phyloP scores from a whole-genome alignment of 2,329 filamentous ascomycete genomes.

The Magnaporthiopsis incrustans region DNA sequence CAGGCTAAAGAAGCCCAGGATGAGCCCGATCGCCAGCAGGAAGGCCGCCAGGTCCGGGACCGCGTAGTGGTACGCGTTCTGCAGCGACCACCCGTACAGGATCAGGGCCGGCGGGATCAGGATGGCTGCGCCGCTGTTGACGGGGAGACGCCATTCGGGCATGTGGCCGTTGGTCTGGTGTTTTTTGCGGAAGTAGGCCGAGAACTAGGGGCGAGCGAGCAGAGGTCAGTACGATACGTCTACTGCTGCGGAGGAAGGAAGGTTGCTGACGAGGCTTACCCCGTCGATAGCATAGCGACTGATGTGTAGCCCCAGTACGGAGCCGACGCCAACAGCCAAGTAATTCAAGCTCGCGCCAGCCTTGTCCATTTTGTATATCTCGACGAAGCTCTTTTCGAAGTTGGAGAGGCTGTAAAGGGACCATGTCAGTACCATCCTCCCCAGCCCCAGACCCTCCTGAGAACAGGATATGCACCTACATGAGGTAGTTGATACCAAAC shows the following conservation, averaged over 20 bases:
- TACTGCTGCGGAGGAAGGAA: too few species aligned
- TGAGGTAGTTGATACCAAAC: conserved; percentile 43
- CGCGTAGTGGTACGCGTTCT: conserved; percentile 36
- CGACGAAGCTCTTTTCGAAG: neutral
- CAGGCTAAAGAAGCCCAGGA: conserved; percentile 35
- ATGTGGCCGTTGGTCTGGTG: neutral
- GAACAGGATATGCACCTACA: neutral
- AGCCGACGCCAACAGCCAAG: conserved; percentile 26
- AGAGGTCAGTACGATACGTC: neutral
- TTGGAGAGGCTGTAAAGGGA: neutral
- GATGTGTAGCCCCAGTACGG: conserved; percentile 38
- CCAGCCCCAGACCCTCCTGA: neutral
- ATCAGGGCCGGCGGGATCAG: conserved; percentile 31
- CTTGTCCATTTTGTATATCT: neutral
- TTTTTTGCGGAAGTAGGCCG: conserved; percentile 1
- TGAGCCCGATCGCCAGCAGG: conserved; percentile 29
- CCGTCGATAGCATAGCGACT: neutral
- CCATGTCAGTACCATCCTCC: neutral
- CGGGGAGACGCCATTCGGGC: conserved; percentile 11
- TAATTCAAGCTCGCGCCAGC: conserved; percentile 29
- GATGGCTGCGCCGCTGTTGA: conserved; percentile 24
- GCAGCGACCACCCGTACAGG: conserved; percentile 37
- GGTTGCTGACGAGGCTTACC: neutral
- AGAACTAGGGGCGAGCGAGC: neutral
- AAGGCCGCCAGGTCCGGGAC: conserved; percentile 34